Evolutionary conservation across 23 red algal genomes (phyloP), one percentile per base, ranked within the genome.

Genomic region (Agarophyton chilense): DNA sequence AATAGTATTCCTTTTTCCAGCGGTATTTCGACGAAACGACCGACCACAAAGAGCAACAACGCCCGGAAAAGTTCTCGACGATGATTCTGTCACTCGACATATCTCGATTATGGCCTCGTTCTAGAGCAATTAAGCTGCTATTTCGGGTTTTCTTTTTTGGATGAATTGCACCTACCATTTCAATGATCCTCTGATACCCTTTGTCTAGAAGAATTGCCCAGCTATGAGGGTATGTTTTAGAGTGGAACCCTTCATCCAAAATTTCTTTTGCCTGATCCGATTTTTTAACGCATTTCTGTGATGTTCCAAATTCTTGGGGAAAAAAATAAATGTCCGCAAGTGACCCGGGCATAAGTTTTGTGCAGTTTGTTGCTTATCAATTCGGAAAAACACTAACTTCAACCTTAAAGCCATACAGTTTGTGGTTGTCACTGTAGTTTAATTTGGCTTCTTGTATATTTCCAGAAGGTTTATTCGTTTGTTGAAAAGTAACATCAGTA

Each of bases 401-500:
- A 3, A 46, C 33, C 39, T 84, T 84, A 63, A 64, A 84, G 7
- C 80, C 60, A 17, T 84, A 84, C 10, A 84, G 10, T 33, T 84
- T 84, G 80, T 84, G 80, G 3, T 84, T 84, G 28, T 43, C 60
- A 34, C 61, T 84, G 3, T 32, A 84, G 25, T 84, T 25, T 22
- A 65, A 2, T 40, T 84, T 84, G n/a, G 11, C 80, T 35, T 84
- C 80, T 24, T 84, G 39, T 8, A 68, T 34, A 68, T 53, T 84
- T 46, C 53, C 61, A 29, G 36, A 25, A 16, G 80, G 80, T 0
- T 60, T 17, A 52, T 47, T 68, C 8, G 36, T 13, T 8, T 65
- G 80, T 24, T 84, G 80, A 46, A 84, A 84, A 44, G 33, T 64
- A 32, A n/a, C n/a, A n/a, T n/a, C n/a, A n/a, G n/a, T n/a, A n/a